Evolutionary conservation across 148 eudicot species (phyloP), one percentile per base, ranked within the genome.

Genomic region (Bassia scoparia): DNA sequence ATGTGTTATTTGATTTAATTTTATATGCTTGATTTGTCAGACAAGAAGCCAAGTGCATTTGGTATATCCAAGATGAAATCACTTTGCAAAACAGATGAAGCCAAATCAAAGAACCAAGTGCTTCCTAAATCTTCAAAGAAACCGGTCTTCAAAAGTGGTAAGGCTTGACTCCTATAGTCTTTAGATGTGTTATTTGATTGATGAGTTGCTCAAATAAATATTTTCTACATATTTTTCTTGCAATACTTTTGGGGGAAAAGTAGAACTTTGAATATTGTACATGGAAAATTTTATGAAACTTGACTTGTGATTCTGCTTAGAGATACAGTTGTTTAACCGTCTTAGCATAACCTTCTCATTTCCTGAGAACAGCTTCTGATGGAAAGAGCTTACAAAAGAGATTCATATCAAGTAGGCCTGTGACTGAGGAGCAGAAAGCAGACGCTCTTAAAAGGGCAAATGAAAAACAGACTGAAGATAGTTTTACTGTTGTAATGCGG

Each of bases 401-500:
- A 49, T 49, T 68, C 18, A 67, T 74, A 5, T 64, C 65, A 38
- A 74, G 82, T 72, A 68, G 77, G 64, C 49, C 48, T 29, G 80
- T 75, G 66, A 72, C 77, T 27, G 71, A 31, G 70, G 35, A 6
- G 27, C 76, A 76, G 76, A 76, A 49, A 59, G 52, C 50, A 5
- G n/a, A 44, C 11, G 80, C 80, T 30, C 7, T 79, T 26, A 35
- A 61, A 55, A 50, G 68, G 63, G 85, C 85, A 23, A 54, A 11
- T 48, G 27, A 68, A 29, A 75, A 61, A 16, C 23, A 33, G 76
- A 68, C 71, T 44, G 77, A 82, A 24, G 53, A 29, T 24, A 72
- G 80, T 70, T 82, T 78, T 67, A 34, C 69, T 24, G 70, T 43
- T 4, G 71, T 68, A 29, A 61, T 82, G 81, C 74, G 75, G 31